phyloP scores from a whole-genome alignment of 2,329 filamentous ascomycete genomes.

The Zarea fungicola region DNA sequence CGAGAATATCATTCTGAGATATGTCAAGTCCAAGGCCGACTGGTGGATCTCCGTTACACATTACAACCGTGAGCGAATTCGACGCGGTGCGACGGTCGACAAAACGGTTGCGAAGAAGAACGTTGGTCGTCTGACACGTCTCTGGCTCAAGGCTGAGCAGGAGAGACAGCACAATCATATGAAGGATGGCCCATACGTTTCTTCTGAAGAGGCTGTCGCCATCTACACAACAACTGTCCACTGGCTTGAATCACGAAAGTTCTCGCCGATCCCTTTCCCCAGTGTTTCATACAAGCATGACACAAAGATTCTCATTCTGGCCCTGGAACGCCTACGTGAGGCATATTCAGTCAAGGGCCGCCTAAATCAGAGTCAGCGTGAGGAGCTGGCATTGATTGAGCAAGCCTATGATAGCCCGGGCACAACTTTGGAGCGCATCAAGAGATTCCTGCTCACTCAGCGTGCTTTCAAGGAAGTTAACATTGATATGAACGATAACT shows the following conservation, averaged over 20 bases:
- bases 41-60: constrained; percentile 99
- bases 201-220: constrained; percentile 94
- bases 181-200: constrained; percentile 98
- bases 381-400: constrained; percentile 93
- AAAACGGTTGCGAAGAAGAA: constrained; percentile 99
- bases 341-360: constrained; percentile 97
- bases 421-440: constrained; percentile 92
- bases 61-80: constrained; percentile 96
- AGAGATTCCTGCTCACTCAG: constrained; percentile 94
- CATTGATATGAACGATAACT: constrained; percentile 99
- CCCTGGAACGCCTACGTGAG: constrained; percentile 85
- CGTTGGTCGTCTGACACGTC: constrained; percentile 82
- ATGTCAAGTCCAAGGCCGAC: constrained; percentile 98
- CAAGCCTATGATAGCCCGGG: constrained; percentile 98
- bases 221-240: constrained; percentile 99
- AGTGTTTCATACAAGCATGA: constrained; percentile 99
- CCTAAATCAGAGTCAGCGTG: constrained; percentile 93
- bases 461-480: constrained; percentile 98
- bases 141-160: constrained; percentile 98
- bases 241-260: constrained; percentile 97
- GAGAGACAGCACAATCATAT: constrained; percentile 99
- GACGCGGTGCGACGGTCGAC: constrained; percentile 92
- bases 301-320: constrained; percentile 96
- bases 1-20: constrained; percentile 96
- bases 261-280: constrained; percentile 96